Evolutionary conservation across 768 basidiomycete genomes (phyloP).

Genomic region (Tricholoma flavovirens): DNA sequence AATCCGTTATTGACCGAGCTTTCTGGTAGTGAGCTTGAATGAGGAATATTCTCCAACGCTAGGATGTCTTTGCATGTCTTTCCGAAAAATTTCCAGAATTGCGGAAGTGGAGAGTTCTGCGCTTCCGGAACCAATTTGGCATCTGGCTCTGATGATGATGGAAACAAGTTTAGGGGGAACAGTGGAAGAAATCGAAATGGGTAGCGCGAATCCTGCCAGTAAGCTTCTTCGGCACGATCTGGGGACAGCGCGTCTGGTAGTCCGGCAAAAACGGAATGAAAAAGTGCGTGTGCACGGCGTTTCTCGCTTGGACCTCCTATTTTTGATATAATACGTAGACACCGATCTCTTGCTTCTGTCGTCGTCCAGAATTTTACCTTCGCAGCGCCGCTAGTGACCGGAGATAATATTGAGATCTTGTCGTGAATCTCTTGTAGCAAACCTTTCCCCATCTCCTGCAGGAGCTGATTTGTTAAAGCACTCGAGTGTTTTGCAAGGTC

Average conservation of each 20-base stretch:
- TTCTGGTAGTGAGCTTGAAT: conserved; percentile 25
- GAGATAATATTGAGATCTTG: conserved; percentile 25
- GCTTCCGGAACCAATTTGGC: conserved; percentile 6
- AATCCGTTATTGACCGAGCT: conserved; percentile 9
- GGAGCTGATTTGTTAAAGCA: conserved; percentile 63
- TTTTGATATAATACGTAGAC: conserved; percentile 70
- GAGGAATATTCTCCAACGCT: conserved; percentile 36
- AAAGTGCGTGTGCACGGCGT: conserved; percentile 56
- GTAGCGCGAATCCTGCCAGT: conserved; percentile 64
- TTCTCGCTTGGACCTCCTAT: conserved; percentile 73
- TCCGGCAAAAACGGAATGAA: conserved; percentile 27
- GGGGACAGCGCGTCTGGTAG: conserved; percentile 9
- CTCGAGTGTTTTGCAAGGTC: conserved; percentile 55
- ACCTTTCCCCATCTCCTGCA: conserved; percentile 66
- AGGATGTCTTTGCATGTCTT: conserved; percentile 52
- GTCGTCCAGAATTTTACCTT: conserved; percentile 76
- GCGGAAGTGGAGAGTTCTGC: conserved; percentile 8
- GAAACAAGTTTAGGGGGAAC: conserved; percentile 50
- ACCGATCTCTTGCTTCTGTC: conserved; percentile 64
- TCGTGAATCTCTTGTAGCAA: conserved; percentile 60
- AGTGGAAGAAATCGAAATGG: conserved; percentile 47
- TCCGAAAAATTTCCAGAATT: conserved; percentile 45
- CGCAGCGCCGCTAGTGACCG: conserved; percentile 8
- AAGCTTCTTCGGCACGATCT: conserved; percentile 35
- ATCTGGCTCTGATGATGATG: conserved; percentile 20